Evolutionary conservation across 345 rosid genomes (phyloP), one percentile per base, ranked within the genome.

Genomic region (Acer saccharum): DNA sequence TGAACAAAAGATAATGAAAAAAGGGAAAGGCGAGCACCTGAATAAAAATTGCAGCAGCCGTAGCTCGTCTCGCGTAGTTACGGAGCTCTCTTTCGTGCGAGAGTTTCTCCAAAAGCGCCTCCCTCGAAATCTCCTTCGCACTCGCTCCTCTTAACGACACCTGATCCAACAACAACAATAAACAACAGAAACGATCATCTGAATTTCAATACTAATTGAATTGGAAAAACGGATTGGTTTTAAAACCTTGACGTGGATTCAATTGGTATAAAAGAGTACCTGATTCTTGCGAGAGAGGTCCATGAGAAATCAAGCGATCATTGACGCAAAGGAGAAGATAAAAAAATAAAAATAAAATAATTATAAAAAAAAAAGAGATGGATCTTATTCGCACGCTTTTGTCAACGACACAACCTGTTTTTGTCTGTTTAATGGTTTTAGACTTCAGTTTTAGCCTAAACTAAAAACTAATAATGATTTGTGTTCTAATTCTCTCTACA

Each of bases 81-180:
- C 99, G 97, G 27, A 87, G 86, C 93, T 92, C 94, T 81, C 99
- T 86, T 77, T 92, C 95, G 61, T 88, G 93, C 0, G 90, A 88
- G 63, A 96, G 95, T 84, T 90, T 91, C 80, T 91, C 97, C 52
- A 96, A 91, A 71, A 96, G 94, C 25, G 94, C 99, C 75, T 92
- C 97, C 71, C 99, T 87, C 18, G 98, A 88, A 44, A 95, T 93
- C 87, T 95, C 98, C 83, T 76, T 91, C 8, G 86, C 88, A 73
- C 99, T 96, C 48, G 97, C 97, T 35, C 99, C 98, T 80, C 99
- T 91, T 66, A 94, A 86, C 5, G 97, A 96, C 7, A 96, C 99
- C 99, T 96, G 79, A 83, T 74, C 75, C 61, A 75, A 57, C 29
- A 76, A 65, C 13, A 64, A 17, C 63, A 60, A 63, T 1, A 25